Evolutionary conservation across 2,329 filamentous ascomycete species (phyloP).

Genomic region (Fusarium aywerte): DNA sequence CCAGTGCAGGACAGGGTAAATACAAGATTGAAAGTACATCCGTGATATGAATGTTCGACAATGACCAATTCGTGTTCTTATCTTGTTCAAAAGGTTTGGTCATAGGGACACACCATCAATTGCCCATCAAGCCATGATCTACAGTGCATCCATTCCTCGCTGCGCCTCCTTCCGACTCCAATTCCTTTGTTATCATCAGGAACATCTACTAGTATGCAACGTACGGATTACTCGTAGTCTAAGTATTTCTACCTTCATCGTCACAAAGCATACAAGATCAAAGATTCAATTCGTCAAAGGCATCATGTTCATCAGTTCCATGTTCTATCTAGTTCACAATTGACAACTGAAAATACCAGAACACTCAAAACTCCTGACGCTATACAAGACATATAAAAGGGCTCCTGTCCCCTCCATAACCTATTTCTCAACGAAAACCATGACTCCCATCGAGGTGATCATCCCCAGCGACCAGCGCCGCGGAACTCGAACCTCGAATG

Average conservation of each 20-base stretch:
- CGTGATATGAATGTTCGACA: neutral
- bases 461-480: neutral
- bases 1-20: neutral
- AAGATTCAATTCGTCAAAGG: neutral
- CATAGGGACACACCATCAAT: neutral
- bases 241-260: neutral
- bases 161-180: neutral
- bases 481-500: neutral
- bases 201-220: neutral
- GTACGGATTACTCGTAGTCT: too few relatives aligned
- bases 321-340: neutral
- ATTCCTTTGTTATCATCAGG: neutral
- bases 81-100: neutral
- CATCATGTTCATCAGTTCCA: neutral
- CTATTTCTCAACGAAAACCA: neutral
- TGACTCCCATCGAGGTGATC: neutral
- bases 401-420: too few relatives aligned
- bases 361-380: neutral
- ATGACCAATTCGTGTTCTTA: too few relatives aligned
- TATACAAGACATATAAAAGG: neutral
- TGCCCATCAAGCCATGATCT: constrained; percentile 5
- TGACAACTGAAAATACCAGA: neutral
- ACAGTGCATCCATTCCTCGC: constrained; percentile 10
- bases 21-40: neutral
- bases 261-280: neutral